Base-by-base conservation (phyloP, 768 basidiomycete genomes). In the Auricularia cornea region DNA sequence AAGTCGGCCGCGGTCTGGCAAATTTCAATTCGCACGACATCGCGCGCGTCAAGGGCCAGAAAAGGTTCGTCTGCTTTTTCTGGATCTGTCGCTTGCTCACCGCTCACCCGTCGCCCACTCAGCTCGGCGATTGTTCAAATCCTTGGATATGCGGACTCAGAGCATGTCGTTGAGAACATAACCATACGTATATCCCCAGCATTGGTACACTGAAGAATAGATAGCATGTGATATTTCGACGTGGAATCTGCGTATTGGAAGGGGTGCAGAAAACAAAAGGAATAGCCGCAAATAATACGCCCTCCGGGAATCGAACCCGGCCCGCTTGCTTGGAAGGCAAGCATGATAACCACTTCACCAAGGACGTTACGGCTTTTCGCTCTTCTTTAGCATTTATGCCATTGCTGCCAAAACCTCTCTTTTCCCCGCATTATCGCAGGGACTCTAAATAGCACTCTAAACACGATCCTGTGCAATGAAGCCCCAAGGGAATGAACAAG, bases 1-100 rank as follows among this genome's bases (percentile, higher is more conserved):
- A 98, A 73, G 92, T 98, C 40, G 97, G 96, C 0, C 84, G 96
- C 41, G 97, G 97, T 1, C 78, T 98, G 60, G 93, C 94, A 16
- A 97, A 95, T 76, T 99, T 97, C 73, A 98, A 98, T 71, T 95
- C 90, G 57, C 87, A 85, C 48, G 95, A 98, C 75, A 94, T 98
- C 65, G 79, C 83, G 61, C 83, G 86, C 63, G 87, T 98, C 59
- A 94, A 90, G 71, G 94, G 97, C 0, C 70, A 92, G 68, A 92
- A 94, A 74, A 98, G 95, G 95, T n/a, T n/a, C n/a, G n/a, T 94
- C 68, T 31, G 83, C 59, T 60, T 3, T 48, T 26, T 30, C n/a
- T 20, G 51, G 40, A 10, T 8, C 3, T 48, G n/a, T 29, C 3
- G n/a, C 54, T 54, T 28, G 67, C 64, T 68, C 61, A 68, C 33